Evolutionary conservation across 176 grass and related monocot species (phyloP).

Genomic region (Juncus effusus): DNA sequence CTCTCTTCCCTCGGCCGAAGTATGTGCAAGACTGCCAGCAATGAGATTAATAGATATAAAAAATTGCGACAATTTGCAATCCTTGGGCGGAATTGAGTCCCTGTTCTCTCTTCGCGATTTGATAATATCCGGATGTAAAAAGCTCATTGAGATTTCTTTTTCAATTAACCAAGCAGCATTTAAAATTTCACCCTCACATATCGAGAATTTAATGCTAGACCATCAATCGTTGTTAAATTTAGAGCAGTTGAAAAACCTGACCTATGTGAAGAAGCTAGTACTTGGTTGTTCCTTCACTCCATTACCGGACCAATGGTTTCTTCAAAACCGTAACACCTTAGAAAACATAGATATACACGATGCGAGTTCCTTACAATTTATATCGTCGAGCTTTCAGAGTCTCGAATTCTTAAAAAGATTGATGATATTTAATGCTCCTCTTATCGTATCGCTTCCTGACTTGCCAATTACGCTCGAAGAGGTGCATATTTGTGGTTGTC

Average conservation of each 20-base stretch:
- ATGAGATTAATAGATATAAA: slow-evolving; percentile 20
- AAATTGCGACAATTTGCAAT: slow-evolving; percentile 34
- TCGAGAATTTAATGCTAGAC: slow-evolving; percentile 26
- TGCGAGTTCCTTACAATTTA: slow-evolving; percentile 7
- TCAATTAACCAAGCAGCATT: background rate
- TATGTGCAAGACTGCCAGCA: slow-evolving; percentile 28
- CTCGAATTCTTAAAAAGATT: background rate
- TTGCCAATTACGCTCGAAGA: background rate
- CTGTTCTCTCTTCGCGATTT: slow-evolving; percentile 12
- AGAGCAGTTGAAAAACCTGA: background rate
- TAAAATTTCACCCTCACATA: slow-evolving; percentile 2
- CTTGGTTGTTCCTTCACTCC: background rate
- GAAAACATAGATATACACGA: background rate
- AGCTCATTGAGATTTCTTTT: slow-evolving; percentile 18
- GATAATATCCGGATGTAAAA: slow-evolving; percentile 30
- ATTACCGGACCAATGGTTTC: slow-evolving; percentile 5
- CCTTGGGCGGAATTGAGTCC: slow-evolving; percentile 31
- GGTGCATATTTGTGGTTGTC: slow-evolving; percentile 9
- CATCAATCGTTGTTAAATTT: slow-evolving; percentile 1
- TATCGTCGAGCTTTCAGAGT: background rate
- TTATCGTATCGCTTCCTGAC: background rate
- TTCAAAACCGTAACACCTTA: background rate
- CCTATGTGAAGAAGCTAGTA: background rate
- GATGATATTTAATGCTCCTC: slow-evolving; percentile 6
- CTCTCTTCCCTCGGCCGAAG: slow-evolving; percentile 28